These are phyloP conservation scores for Farysia itapuensis DNA, from an alignment of 1,284 basidiomycete genomes.

Conservation along the genomic window DNA sequence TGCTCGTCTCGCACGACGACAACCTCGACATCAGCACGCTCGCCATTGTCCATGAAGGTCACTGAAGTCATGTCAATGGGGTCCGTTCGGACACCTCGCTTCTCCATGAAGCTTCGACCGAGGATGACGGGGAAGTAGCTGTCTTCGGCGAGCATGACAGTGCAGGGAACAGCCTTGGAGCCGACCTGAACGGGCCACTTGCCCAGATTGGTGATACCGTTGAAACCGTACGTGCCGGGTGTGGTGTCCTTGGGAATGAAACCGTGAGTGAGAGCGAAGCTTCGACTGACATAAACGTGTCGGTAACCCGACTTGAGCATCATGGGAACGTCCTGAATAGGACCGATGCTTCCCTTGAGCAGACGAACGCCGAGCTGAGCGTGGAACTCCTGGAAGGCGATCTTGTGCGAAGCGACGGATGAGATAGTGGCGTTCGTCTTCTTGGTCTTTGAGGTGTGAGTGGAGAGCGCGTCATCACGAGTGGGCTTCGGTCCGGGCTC, in stretches of 20 bases:
- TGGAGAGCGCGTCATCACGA: constrained; percentile 34
- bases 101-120: constrained; percentile 90
- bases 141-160: constrained; percentile 78
- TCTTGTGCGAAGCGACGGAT: constrained; percentile 51
- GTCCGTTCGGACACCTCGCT: constrained; percentile 71
- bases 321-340: constrained; percentile 70
- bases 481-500: constrained; percentile 20
- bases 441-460: constrained; percentile 43
- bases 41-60: constrained; percentile 91
- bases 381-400: constrained; percentile 59
- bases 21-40: constrained; percentile 64
- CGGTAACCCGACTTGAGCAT: constrained; percentile 95
- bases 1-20: constrained; percentile 59
- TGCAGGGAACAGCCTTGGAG: constrained; percentile 63
- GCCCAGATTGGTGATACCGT: constrained; percentile 67
- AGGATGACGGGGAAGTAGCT: constrained; percentile 95
- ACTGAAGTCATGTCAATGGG: constrained; percentile 75
- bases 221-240: constrained; percentile 72
- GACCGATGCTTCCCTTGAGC: constrained; percentile 85
- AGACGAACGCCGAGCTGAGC: constrained; percentile 76
- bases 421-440: constrained; percentile 42
- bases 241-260: constrained; percentile 82
- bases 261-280: constrained; percentile 84
- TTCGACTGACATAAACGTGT: constrained; percentile 90
- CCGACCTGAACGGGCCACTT: constrained; percentile 64